Evolutionary conservation across 768 basidiomycete species (phyloP).

Genomic region (Amyloporia xantha): DNA sequence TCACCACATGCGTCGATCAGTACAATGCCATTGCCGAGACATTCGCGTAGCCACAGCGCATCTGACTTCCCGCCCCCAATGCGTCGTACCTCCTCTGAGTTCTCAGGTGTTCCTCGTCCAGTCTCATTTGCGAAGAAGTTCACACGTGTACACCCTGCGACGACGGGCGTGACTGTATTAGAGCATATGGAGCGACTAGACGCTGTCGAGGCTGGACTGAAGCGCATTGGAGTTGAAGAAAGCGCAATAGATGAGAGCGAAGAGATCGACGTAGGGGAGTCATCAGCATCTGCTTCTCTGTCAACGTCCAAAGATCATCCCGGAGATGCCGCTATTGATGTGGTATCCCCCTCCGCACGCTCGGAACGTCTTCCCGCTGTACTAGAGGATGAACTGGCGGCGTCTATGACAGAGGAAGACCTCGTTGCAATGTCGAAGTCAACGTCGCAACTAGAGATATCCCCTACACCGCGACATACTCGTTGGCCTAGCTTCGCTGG

Average conservation of each 20-base stretch:
- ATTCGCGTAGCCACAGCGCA: conserved; percentile 54
- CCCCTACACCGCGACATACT: conserved; percentile 28
- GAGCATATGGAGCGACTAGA: conserved; percentile 84
- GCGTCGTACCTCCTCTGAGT: conserved; percentile 55
- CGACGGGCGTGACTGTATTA: conserved; percentile 79
- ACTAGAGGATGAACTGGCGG: conserved; percentile 42
- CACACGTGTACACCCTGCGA: conserved; percentile 76
- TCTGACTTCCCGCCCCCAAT: conserved; percentile 73
- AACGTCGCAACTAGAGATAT: conserved; percentile 59
- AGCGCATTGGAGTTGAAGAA: conserved; percentile 61
- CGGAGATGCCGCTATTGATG: conserved; percentile 2
- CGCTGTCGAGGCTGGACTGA: conserved; percentile 72
- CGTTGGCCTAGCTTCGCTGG: conserved; percentile 30
- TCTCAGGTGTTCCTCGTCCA: conserved; percentile 59
- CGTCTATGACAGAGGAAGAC: conserved; percentile 59
- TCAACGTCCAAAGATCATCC: conserved; percentile 4
- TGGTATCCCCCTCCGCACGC: conserved; percentile 47
- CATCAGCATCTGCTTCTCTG: conserved; percentile 11
- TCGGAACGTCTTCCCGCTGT: conserved; percentile 47
- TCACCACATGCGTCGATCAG: conserved; percentile 59
- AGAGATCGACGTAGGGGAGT: conserved; percentile 61
- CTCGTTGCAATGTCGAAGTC: conserved; percentile 71
- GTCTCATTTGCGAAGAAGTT: conserved; percentile 83
- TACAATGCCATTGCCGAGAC: conserved; percentile 52
- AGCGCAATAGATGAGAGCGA: conserved; percentile 45